These are phyloP conservation scores for Boletus subcaerulescens DNA, from an alignment of 768 basidiomycete genomes.

Conservation along the genomic window DNA sequence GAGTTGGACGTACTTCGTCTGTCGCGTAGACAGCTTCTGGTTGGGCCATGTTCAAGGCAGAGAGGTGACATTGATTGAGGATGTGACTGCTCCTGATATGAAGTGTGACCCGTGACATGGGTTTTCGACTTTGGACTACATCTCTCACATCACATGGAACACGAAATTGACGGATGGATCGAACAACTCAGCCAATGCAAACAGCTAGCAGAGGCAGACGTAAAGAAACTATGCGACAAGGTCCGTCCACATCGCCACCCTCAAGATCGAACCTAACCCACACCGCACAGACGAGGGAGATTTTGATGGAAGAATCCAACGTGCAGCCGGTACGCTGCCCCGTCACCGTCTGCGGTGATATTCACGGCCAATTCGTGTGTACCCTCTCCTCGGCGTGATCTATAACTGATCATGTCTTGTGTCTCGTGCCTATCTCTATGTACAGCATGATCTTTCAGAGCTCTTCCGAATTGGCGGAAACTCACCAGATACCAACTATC, in stretches of 20 bases:
- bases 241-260: conserved; percentile 39
- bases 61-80: conserved; percentile 26
- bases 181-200: conserved; percentile 96
- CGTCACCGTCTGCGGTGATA: conserved; percentile 99
- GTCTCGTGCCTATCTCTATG: conserved; percentile 4
- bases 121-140: conserved; percentile 7
- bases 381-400: conserved; percentile 19
- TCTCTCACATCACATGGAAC: conserved; percentile 41
- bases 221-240: conserved; percentile 99
- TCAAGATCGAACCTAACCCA: conserved; percentile 16
- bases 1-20: conserved; percentile 61
- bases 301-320: conserved; percentile 98
- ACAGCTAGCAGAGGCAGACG: conserved; percentile 90
- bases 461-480: conserved; percentile 98
- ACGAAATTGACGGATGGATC: conserved; percentile 96
- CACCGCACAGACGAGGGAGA: conserved; percentile 81
- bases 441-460: conserved; percentile 97
- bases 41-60: conserved; percentile 28
- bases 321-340: conserved; percentile 98
- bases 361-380: conserved; percentile 99
- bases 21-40: conserved; percentile 79
- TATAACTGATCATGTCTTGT: conserved; percentile 21
- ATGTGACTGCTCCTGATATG: conserved; percentile 26
- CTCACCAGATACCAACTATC: conserved; percentile 98
- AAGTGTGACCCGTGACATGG: conserved; percentile 23